Conservation (phyloP, 805 yeast species). For the Ogataea angusta region DNA sequence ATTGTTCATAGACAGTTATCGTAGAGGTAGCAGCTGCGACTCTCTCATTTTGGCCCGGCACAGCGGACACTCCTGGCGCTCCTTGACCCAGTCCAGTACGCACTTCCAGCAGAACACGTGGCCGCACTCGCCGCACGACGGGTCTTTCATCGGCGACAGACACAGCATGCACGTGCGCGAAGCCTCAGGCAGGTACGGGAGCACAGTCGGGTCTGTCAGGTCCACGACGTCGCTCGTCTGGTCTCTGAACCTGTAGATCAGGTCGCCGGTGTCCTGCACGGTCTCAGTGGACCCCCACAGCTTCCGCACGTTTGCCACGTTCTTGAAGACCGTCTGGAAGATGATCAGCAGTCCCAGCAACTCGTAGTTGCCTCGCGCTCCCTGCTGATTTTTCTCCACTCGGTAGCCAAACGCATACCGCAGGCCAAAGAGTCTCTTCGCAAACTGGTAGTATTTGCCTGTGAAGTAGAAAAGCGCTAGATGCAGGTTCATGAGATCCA, state of each 20-base stretch:
- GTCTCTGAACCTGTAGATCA: conserved; percentile 18
- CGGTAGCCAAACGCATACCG: conserved; percentile 73
- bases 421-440: conserved; percentile 75
- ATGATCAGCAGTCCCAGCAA: conserved; percentile 64
- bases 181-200: conserved; percentile 66
- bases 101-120: conserved; percentile 94
- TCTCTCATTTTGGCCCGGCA: conserved; percentile 71
- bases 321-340: conserved; percentile 48
- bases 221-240: conserved; percentile 36
- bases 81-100: conserved; percentile 84
- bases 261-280: conserved; percentile 10
- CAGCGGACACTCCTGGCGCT: conserved; percentile 85
- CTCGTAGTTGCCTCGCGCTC: conserved; percentile 62
- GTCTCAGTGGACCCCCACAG: conserved; percentile 10
- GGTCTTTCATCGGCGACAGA: conserved; percentile 72
- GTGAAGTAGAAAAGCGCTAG: conserved; percentile 77
- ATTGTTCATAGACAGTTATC: conserved; percentile 25
- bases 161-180: conserved; percentile 85
- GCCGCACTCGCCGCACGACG: conserved; percentile 87
- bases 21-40: conserved; percentile 59
- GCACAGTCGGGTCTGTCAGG: conserved; percentile 50
- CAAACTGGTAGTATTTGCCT: conserved; percentile 77
- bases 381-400: conserved; percentile 40
- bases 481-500: conserved; percentile 65
- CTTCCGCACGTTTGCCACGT: conserved; percentile 31